Evolutionary conservation across 768 basidiomycete species (phyloP).

Genomic region (Calocera viscosa): DNA sequence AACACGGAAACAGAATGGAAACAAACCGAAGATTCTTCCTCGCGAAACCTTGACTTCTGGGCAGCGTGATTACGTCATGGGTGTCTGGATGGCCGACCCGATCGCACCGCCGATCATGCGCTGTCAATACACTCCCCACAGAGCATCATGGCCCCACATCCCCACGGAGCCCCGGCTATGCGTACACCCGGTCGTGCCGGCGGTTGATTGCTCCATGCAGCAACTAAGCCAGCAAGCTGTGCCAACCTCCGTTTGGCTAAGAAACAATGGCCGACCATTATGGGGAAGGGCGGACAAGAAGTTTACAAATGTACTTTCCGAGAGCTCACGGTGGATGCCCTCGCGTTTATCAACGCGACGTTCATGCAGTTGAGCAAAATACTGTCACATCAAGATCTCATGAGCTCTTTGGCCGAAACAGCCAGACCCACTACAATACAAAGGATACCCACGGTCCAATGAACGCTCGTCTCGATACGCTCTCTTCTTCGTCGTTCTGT

Average conservation of each 20-base stretch:
- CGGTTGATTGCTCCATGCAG: background rate
- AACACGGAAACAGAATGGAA: background rate
- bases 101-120: background rate
- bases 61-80: background rate
- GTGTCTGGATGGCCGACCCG: no score
- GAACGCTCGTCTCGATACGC: background rate
- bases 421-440: background rate
- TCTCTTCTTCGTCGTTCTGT: background rate
- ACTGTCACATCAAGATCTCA: background rate
- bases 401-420: background rate
- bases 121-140: background rate
- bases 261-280: background rate
- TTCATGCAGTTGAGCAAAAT: no score
- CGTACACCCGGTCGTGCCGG: background rate
- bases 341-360: no score
- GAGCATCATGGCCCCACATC: constrained; percentile 2
- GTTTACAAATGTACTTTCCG: no score
- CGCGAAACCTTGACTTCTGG: background rate
- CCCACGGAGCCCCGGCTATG: background rate
- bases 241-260: background rate
- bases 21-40: background rate
- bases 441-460: background rate
- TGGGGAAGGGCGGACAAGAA: background rate
- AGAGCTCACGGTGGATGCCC: no score
- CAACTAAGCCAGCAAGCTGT: background rate